Evolutionary conservation across 495 filamentous ascomycete species (phyloP).

Genomic region (Immersiella caudata): DNA sequence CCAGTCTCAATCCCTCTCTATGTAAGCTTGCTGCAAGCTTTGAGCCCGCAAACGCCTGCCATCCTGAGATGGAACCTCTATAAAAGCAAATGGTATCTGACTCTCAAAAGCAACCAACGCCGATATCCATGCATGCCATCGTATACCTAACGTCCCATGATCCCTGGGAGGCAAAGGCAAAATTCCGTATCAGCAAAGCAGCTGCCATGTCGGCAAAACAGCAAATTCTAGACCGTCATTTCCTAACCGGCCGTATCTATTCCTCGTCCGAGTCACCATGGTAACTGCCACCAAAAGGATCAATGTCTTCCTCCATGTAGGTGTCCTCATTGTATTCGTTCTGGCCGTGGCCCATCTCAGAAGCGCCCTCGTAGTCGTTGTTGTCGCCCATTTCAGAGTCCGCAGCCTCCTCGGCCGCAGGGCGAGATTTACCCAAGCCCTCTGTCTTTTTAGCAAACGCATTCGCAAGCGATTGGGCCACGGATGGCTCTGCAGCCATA

Average conservation of each 20-base stretch:
- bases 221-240: neutral
- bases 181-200: neutral
- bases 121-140: neutral
- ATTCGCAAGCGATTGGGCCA: neutral
- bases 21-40: neutral
- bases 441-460: neutral
- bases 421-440: neutral
- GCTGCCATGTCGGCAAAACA: neutral
- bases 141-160: neutral
- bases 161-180: neutral
- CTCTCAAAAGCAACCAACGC: neutral
- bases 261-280: constrained; percentile 26
- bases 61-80: neutral
- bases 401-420: neutral
- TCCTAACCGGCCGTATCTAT: constrained; percentile 4
- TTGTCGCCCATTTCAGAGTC: constrained; percentile 30
- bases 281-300: constrained; percentile 31
- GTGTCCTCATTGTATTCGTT: constrained; percentile 40
- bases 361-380: constrained; percentile 29
- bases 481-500: neutral
- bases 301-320: constrained; percentile 31
- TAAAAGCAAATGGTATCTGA: neutral
- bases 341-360: constrained; percentile 31
- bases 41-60: neutral
- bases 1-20: neutral